Evolutionary conservation across 2,329 filamentous ascomycete genomes (phyloP), one percentile per base, ranked within the genome.

Genomic region (Colletotrichum horii): DNA sequence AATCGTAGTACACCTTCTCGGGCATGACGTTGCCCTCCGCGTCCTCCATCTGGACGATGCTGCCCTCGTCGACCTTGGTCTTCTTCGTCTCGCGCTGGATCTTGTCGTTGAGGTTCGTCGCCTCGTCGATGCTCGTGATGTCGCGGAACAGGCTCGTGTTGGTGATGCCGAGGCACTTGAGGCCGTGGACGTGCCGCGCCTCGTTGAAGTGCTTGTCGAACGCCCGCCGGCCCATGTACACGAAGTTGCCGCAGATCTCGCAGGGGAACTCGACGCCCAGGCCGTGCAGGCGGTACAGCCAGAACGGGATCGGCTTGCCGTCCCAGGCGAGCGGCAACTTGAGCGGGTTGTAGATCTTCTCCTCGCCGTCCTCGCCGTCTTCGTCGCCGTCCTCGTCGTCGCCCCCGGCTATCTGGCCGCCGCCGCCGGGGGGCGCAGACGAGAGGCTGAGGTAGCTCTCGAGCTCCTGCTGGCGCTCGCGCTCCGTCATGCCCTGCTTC

Each of bases 171-270:
- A 99, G 87, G 82, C 96, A 98, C 84, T 97, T 97, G 79, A 99
- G 87, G 1, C 97, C 97, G 82, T 98, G 97, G 65, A 98, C 94
- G 82, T 99, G 97, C 69, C 96, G 89, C 11, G 95, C 93, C 84
- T 99, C 97, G 79, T 96, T 97, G 87, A 99, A 99, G 84, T 99
- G 97, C 88, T 99, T 99, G 83, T 99, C 97, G 80, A 98, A 99
- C 2, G 96, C 96, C 66, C 97, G 92, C 28, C 97, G 91, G 19
- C 97, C 97, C 94, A 98, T 98, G 87, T 98, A 98, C n/a, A 98
- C 96, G 81, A 96, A 98, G 85, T 98, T 98, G 71, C 97, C 97
- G 82, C 97, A 99, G 72, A 99, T 95, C 83, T 99, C 96, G 87
- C 97, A 99, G 1, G 94, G 90, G 79, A 98, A 98, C 80, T 99